Evolutionary conservation across 2,329 filamentous ascomycete genomes (phyloP).

Genomic region (Calonectria montana): DNA sequence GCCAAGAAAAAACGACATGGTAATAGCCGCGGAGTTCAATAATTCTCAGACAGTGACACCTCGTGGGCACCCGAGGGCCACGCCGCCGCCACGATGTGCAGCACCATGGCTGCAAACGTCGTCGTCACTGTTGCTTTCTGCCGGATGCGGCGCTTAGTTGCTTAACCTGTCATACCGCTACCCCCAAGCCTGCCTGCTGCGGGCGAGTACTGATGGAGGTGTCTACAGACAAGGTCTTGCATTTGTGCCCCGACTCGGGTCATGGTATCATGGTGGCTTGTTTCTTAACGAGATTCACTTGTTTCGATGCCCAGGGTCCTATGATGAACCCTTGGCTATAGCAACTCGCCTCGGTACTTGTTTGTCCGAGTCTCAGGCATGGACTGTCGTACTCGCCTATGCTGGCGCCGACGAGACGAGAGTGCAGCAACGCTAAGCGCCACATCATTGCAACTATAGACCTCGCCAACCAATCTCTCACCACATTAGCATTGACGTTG

Average conservation of each 20-base stretch:
- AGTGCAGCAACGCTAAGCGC: neutral
- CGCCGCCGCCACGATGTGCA: slow-evolving; percentile 14
- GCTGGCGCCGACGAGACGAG: neutral
- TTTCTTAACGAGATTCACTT: slow-evolving; percentile 5
- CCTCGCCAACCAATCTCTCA: neutral
- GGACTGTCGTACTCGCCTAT: slow-evolving; percentile 11
- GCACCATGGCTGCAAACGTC: slow-evolving; percentile 15
- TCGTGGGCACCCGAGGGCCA: slow-evolving; percentile 24
- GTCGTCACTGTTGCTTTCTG: neutral
- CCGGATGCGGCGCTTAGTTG: slow-evolving; percentile 12
- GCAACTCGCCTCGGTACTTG: slow-evolving; percentile 5
- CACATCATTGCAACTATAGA: slow-evolving; percentile 1
- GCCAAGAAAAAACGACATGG: neutral
- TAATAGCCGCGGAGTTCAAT: slow-evolving; percentile 14
- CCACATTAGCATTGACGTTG: too few species aligned
- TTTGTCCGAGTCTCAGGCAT: neutral
- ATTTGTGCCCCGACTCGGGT: neutral
- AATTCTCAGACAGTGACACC: slow-evolving; percentile 34
- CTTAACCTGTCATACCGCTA: neutral
- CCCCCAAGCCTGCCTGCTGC: neutral
- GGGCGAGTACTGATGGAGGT: neutral
- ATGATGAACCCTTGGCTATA: neutral
- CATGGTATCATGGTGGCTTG: neutral
- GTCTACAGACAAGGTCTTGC: neutral
- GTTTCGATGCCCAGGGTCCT: slow-evolving; percentile 5